Evolutionary conservation across 179 eudicot genomes (phyloP).

Genomic region (Sideroxylon spinosum): DNA sequence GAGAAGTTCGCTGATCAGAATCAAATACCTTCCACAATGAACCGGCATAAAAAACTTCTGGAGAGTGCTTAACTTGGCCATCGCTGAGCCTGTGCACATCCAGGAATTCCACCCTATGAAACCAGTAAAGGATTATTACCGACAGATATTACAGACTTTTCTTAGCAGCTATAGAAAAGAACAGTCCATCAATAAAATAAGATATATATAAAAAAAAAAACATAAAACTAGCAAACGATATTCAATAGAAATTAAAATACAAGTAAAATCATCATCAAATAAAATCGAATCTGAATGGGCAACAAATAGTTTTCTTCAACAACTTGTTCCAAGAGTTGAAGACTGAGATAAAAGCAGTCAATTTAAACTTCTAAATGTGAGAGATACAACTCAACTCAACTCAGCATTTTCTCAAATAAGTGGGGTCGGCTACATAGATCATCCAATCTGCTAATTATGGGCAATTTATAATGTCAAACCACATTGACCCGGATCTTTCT

Average conservation of each 20-base stretch:
- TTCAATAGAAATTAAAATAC: not conserved
- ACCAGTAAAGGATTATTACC: slow-evolving; percentile 17
- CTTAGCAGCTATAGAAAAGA: not conserved
- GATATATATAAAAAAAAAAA: not conserved
- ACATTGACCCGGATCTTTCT: too few species aligned
- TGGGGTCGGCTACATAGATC: too few species aligned
- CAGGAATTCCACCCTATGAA: slow-evolving; percentile 79
- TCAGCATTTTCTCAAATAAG: too few species aligned
- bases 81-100: slow-evolving; percentile 88
- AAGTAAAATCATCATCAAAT: not conserved
- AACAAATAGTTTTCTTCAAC: not conserved
- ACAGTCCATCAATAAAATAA: not conserved
- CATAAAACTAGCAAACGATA: not conserved
- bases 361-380: not conserved
- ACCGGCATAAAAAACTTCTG: slow-evolving; percentile 97
- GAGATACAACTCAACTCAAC: too few species aligned
- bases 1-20: not conserved
- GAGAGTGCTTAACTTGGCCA: slow-evolving; percentile 98
- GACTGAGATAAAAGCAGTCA: not conserved
- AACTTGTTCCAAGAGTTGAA: not conserved
- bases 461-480: too few species aligned
- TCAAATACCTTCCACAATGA: slow-evolving; percentile 89
- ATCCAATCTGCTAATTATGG: too few species aligned
- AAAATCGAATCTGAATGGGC: not conserved
- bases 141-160: not conserved